Percentiles rank a stretch among this genome's conserved stretches.
Conservation (phyloP, 2,329 filamentous ascomycete genomes). For the Rachicladosporium sp. region DNA sequence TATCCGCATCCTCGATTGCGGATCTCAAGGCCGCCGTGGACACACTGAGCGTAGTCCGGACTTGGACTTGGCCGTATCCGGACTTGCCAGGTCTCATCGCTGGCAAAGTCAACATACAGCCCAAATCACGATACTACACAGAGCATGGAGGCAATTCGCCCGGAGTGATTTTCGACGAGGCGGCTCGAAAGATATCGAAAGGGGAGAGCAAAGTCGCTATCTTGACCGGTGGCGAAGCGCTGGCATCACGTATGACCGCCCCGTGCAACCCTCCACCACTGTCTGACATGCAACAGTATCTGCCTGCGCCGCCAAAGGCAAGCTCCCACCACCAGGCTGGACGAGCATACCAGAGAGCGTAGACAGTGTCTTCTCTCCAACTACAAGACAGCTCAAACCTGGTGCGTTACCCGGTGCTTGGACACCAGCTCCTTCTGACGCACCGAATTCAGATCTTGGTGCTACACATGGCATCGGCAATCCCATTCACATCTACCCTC, state of each 20-base stretch:
- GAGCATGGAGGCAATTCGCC: constrained; percentile 54
- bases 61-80: constrained; percentile 55
- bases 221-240: constrained; percentile 51
- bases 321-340: constrained; percentile 50
- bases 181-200: constrained; percentile 44
- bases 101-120: constrained; percentile 35
- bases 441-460: constrained; percentile 36
- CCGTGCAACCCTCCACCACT: too few relatives aligned
- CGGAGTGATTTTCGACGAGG: constrained; percentile 50
- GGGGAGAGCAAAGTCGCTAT: constrained; percentile 45
- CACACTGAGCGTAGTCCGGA: constrained; percentile 46
- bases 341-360: constrained; percentile 36
- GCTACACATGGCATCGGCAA: constrained; percentile 46
- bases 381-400: constrained; percentile 30
- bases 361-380: constrained; percentile 38
- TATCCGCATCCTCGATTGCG: constrained; percentile 15
- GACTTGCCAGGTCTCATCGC: constrained; percentile 45
- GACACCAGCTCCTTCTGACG: constrained; percentile 2
- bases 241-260: constrained; percentile 41
- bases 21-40: constrained; percentile 39
- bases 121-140: constrained; percentile 38
- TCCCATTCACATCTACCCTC: constrained; percentile 54
- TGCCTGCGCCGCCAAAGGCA: constrained; percentile 39
- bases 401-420: constrained; percentile 9
- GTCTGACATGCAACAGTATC: constrained; percentile 28